Percentiles rank a stretch among this genome's conserved stretches.
These are phyloP conservation scores for Jatropha podagrica DNA, from an alignment of 441 rosid genomes.

Conservation along the genomic window DNA sequence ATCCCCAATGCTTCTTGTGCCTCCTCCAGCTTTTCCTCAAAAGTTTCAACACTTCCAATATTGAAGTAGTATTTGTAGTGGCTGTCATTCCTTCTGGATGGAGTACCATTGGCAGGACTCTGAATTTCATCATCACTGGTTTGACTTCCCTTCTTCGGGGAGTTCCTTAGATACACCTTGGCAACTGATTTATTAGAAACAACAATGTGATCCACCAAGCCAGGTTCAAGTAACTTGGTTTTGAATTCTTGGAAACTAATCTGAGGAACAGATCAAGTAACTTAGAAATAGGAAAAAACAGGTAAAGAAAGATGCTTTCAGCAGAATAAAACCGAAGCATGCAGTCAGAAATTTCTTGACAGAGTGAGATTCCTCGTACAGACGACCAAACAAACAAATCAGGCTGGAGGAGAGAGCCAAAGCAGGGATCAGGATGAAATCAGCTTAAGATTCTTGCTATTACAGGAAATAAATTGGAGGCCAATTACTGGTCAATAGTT, in stretches of 20 bases:
- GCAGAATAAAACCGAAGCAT: background rate
- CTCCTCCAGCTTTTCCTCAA: conserved; percentile 70
- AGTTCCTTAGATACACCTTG: conserved; percentile 51
- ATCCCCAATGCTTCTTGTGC: conserved; percentile 54
- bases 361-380: background rate
- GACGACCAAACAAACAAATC: background rate
- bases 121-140: conserved; percentile 32
- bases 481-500: background rate
- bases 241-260: conserved; percentile 79
- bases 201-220: conserved; percentile 58
- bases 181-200: conserved; percentile 68
- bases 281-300: conserved; percentile 1
- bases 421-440: background rate
- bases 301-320: background rate
- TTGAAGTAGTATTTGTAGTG: conserved; percentile 52
- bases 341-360: background rate
- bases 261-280: conserved; percentile 33
- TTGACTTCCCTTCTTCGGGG: conserved; percentile 29
- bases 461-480: background rate
- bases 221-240: conserved; percentile 68
- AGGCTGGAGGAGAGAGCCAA: background rate
- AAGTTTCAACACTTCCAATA: conserved; percentile 62
- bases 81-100: conserved; percentile 32
- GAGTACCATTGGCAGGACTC: conserved; percentile 29
- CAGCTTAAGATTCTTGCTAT: background rate